These are phyloP conservation scores for Ustulina deusta DNA, from an alignment of 2,329 filamentous ascomycete genomes.

Conservation along the genomic window DNA sequence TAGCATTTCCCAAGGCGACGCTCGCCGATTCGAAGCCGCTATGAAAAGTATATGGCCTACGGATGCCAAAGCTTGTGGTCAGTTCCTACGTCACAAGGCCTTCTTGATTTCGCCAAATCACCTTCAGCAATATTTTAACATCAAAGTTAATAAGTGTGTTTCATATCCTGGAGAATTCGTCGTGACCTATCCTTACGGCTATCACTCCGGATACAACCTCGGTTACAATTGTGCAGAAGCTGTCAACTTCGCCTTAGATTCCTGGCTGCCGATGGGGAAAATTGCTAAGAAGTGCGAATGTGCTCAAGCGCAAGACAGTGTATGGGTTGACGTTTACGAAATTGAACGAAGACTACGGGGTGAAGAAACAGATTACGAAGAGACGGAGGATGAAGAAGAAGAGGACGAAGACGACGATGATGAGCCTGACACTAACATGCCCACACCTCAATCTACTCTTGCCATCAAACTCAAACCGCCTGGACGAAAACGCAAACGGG, in stretches of 20 bases:
- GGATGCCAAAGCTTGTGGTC: conserved; percentile 94
- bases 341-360: conserved; percentile 94
- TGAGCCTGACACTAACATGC: conserved; percentile 69
- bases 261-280: conserved; percentile 94
- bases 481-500: conserved; percentile 77
- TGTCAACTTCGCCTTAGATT: conserved; percentile 96
- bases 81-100: conserved; percentile 97
- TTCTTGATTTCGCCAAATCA: conserved; percentile 95
- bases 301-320: conserved; percentile 93
- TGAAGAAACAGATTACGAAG: conserved; percentile 86
- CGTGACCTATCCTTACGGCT: conserved; percentile 97
- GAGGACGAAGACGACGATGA: conserved; percentile 72
- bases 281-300: conserved; percentile 98
- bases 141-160: conserved; percentile 95
- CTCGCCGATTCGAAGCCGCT: conserved; percentile 88
- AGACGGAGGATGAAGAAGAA: conserved; percentile 79
- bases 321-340: conserved; percentile 97
- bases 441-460: conserved; percentile 81
- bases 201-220: conserved; percentile 97
- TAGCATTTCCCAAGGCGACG: conserved; percentile 96
- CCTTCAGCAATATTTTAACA: conserved; percentile 87
- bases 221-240: conserved; percentile 99
- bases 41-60: conserved; percentile 97
- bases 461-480: conserved; percentile 72
- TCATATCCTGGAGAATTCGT: conserved; percentile 98